Evolutionary conservation across 345 rosid species (phyloP).

Genomic region (Sonneratia alba): DNA sequence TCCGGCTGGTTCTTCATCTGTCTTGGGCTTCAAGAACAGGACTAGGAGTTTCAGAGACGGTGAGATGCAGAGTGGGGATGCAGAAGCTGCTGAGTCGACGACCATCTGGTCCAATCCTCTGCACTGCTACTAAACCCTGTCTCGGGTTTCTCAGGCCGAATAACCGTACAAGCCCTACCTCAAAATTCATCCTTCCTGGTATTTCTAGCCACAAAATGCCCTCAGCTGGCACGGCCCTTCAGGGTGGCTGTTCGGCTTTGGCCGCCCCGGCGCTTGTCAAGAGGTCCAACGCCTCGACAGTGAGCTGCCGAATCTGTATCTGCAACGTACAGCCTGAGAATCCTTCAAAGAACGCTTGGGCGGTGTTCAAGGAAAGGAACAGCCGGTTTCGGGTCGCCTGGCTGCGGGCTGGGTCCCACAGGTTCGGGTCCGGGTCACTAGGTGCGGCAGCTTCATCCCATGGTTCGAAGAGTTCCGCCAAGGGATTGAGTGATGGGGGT

Average conservation of each 20-base stretch:
- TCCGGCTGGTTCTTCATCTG: background rate
- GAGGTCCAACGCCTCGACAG: constrained; percentile 1
- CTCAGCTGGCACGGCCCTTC: constrained; percentile 13
- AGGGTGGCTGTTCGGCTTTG: constrained; percentile 10
- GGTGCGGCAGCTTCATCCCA: constrained; percentile 17
- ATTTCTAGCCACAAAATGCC: constrained; percentile 17
- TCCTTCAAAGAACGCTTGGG: constrained; percentile 37
- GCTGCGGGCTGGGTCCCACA: constrained; percentile 26
- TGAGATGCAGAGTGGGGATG: constrained; percentile 20
- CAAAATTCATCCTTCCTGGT: background rate
- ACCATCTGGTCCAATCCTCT: constrained; percentile 27
- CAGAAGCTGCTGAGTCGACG: constrained; percentile 15
- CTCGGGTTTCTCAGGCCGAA: constrained; percentile 4
- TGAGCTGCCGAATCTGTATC: constrained; percentile 18
- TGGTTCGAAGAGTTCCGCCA: constrained; percentile 12
- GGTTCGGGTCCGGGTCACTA: constrained; percentile 7
- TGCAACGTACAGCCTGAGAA: constrained; percentile 17
- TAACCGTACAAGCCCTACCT: constrained; percentile 5
- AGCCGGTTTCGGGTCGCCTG: constrained; percentile 30
- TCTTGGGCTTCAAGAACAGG: too few relatives aligned
- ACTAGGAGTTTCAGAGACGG: background rate
- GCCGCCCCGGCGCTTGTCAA: constrained; percentile 11
- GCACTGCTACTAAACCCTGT: constrained; percentile 22
- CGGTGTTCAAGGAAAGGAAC: constrained; percentile 16
- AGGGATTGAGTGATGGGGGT: constrained; percentile 11